Conservation (phyloP, 345 rosid genomes). For the Cardiospermum halicacabum region DNA sequence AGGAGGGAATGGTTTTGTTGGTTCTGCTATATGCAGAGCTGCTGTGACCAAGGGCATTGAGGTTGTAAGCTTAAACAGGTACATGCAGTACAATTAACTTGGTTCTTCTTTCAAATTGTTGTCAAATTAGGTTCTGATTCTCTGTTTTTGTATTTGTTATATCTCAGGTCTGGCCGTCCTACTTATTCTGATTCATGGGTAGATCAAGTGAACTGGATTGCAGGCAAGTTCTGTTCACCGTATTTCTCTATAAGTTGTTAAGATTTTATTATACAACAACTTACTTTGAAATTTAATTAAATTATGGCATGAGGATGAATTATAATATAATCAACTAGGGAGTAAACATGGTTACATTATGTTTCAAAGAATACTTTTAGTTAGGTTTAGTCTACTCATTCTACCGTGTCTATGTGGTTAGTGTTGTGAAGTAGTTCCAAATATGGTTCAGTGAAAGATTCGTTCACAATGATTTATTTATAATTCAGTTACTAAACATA, state of each 20-base stretch:
- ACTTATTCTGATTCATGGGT: constrained; percentile 64
- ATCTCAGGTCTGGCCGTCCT: constrained; percentile 80
- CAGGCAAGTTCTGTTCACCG: constrained; percentile 45
- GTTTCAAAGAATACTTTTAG: background rate
- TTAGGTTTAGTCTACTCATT: too few species aligned
- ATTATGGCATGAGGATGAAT: background rate
- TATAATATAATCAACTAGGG: background rate
- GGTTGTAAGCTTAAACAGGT: constrained; percentile 91
- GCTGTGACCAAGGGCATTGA: constrained; percentile 82
- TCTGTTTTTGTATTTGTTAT: background rate
- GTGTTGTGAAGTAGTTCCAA: too few species aligned
- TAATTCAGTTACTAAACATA: too few species aligned
- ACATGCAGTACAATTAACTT: constrained; percentile 6
- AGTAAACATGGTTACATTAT: background rate
- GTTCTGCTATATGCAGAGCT: constrained; percentile 92
- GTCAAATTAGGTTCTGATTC: background rate
- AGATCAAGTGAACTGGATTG: constrained; percentile 84
- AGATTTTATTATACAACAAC: background rate
- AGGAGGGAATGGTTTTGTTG: constrained; percentile 91
- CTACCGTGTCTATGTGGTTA: too few species aligned
- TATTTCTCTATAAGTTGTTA: background rate
- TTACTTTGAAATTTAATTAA: too few species aligned
- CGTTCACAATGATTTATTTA: too few species aligned
- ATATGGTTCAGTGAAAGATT: too few species aligned
- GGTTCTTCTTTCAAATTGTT: background rate